phyloP scores from a whole-genome alignment of 208 protist genomes.

The Paratrypanosoma confusum region DNA sequence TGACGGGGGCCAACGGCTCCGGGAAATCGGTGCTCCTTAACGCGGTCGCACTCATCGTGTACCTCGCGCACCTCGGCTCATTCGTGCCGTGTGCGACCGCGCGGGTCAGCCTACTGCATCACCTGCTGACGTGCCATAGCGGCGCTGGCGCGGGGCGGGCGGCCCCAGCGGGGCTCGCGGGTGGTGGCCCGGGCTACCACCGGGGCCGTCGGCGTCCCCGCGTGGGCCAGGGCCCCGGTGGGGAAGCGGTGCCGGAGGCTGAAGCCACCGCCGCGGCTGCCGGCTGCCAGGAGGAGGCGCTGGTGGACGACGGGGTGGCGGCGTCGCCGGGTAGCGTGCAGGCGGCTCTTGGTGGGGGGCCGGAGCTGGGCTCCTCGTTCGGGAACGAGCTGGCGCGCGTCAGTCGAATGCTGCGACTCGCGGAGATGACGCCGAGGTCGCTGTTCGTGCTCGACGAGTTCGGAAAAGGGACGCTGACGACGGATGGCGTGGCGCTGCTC shows the following conservation, averaged over 20 bases:
- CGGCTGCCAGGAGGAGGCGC: not conserved
- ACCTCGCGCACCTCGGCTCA: constrained; percentile 88
- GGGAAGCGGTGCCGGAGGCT: too few species aligned
- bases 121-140: constrained; percentile 52
- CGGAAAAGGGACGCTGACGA: constrained; percentile 86
- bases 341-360: too few species aligned
- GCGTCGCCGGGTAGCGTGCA: constrained; percentile 1
- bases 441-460: constrained; percentile 92
- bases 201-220: too few species aligned
- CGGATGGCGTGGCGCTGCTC: constrained; percentile 78
- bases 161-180: too few species aligned
- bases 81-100: constrained; percentile 80
- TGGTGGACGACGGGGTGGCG: constrained; percentile 7
- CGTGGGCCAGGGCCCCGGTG: too few species aligned
- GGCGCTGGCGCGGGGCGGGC: too few species aligned
- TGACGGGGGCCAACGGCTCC: constrained; percentile 81
- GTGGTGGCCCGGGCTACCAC: too few species aligned
- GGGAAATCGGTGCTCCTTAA: constrained; percentile 89
- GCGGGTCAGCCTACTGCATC: constrained; percentile 34
- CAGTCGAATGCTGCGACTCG: constrained; percentile 47
- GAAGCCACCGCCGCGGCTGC: too few species aligned
- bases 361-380: constrained; percentile 48
- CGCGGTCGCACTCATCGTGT: constrained; percentile 87
- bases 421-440: too few species aligned
- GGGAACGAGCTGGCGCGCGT: constrained; percentile 50